phyloP scores from a whole-genome alignment of 2,329 filamentous ascomycete species.

The Neopestalotiopsis rosae region DNA sequence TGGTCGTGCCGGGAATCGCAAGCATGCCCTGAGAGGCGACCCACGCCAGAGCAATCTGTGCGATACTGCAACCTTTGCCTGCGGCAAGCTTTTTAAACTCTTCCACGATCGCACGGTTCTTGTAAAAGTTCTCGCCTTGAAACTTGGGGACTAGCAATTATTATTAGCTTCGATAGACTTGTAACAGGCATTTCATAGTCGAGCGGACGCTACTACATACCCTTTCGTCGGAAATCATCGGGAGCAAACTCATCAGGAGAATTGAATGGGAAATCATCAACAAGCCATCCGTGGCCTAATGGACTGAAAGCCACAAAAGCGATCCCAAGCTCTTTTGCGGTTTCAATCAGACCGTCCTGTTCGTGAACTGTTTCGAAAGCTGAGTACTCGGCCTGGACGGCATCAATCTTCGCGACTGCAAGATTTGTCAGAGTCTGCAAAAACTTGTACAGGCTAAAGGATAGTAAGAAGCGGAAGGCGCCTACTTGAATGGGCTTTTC shows the following conservation, averaged over 20 bases:
- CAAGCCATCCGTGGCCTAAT: constrained; percentile 50
- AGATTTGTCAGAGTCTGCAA: constrained; percentile 14
- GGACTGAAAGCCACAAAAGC: constrained; percentile 48
- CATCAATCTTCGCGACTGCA: constrained; percentile 52
- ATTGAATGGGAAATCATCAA: constrained; percentile 47
- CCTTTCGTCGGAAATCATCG: constrained; percentile 44
- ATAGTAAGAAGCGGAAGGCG: too few species aligned
- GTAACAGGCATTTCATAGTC: constrained; percentile 28
- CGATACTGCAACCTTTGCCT: constrained; percentile 37
- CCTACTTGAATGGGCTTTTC: constrained; percentile 51
- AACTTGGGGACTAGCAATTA: constrained; percentile 34
- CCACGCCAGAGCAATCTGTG: constrained; percentile 43
- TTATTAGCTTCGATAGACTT: too few species aligned
- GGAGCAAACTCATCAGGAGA: constrained; percentile 50
- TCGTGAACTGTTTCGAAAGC: constrained; percentile 57
- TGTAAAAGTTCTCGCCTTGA: constrained; percentile 51
- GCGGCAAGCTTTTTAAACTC: constrained; percentile 45
- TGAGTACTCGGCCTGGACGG: constrained; percentile 58
- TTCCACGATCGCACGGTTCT: constrained; percentile 46
- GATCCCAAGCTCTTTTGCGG: constrained; percentile 53
- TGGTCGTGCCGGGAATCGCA: constrained; percentile 19
- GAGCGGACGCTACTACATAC: constrained; percentile 30
- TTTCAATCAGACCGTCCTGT: constrained; percentile 45
- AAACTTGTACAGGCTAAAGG: constrained; percentile 32
- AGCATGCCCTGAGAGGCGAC: constrained; percentile 31